Evolutionary conservation across 345 rosid species (phyloP).

Genomic region (Cochlearia excelsa): DNA sequence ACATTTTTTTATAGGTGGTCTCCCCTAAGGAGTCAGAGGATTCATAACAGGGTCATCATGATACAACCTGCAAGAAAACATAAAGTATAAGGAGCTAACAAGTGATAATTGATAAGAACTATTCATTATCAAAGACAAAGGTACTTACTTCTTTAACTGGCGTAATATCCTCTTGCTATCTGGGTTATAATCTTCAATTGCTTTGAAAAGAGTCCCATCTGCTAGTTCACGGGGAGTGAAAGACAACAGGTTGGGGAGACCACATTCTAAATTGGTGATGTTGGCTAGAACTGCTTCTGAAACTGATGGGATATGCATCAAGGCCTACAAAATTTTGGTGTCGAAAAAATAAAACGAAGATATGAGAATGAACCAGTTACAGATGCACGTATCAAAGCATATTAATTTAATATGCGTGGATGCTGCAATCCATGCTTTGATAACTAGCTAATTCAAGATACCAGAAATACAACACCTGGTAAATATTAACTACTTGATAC

Average conservation of each 20-base stretch:
- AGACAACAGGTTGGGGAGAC: slow-evolving; percentile 80
- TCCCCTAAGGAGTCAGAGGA: slow-evolving; percentile 97
- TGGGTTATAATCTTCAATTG: slow-evolving; percentile 90
- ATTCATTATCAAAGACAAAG: slow-evolving; percentile 3
- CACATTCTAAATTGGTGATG: slow-evolving; percentile 81
- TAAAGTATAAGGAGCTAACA: slow-evolving; percentile 13
- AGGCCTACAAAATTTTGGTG: slow-evolving; percentile 25
- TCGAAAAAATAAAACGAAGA: background rate
- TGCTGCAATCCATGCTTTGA: too few relatives aligned
- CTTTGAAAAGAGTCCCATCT: slow-evolving; percentile 93
- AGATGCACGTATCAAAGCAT: background rate
- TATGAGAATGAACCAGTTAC: slow-evolving; percentile 14
- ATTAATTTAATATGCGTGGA: too few relatives aligned
- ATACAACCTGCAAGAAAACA: slow-evolving; percentile 63
- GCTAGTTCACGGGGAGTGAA: slow-evolving; percentile 95
- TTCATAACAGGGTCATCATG: slow-evolving; percentile 81
- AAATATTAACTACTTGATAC: background rate
- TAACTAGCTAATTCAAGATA: too few relatives aligned
- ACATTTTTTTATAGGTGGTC: slow-evolving; percentile 92
- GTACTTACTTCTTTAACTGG: slow-evolving; percentile 68
- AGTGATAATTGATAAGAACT: slow-evolving; percentile 4
- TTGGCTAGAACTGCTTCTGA: slow-evolving; percentile 55
- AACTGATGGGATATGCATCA: slow-evolving; percentile 67
- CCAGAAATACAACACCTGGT: too few relatives aligned
- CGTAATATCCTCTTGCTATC: slow-evolving; percentile 83